phyloP scores from a whole-genome alignment of 2,329 filamentous ascomycete species.

The Penicillium sp. region DNA sequence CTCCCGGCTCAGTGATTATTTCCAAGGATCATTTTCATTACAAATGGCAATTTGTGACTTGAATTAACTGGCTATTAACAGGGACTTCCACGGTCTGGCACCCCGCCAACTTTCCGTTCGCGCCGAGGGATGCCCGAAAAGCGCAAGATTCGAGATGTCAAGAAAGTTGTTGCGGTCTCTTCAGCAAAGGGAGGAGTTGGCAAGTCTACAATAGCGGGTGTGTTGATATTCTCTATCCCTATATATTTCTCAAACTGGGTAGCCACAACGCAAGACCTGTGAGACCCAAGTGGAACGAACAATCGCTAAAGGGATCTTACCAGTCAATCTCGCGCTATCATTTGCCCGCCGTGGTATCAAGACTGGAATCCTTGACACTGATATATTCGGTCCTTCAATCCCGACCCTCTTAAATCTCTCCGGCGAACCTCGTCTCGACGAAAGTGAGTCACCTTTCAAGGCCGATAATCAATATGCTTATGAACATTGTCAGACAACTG shows the following conservation, averaged over 20 bases:
- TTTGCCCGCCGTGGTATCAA: constrained; percentile 79
- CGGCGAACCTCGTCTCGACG: constrained; percentile 72
- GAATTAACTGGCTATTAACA: constrained; percentile 37
- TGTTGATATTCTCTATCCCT: constrained; percentile 16
- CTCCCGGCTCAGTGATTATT: neutral
- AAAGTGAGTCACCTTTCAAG: constrained; percentile 55
- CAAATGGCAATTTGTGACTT: neutral
- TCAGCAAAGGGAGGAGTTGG: constrained; percentile 98
- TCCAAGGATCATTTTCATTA: neutral
- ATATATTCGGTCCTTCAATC: constrained; percentile 95
- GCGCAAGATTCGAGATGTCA: constrained; percentile 76
- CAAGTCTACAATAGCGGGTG: constrained; percentile 88
- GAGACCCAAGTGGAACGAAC: neutral
- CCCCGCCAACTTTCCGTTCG: constrained; percentile 64
- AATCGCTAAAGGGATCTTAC: neutral
- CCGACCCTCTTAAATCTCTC: constrained; percentile 83
- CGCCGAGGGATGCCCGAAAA: constrained; percentile 79
- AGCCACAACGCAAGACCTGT: neutral
- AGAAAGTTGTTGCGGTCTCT: constrained; percentile 92
- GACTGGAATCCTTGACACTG: constrained; percentile 86
- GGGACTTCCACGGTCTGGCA: constrained; percentile 80
- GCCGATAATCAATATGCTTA: constrained; percentile 1
- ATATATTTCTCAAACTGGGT: neutral
- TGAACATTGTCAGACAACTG: constrained; percentile 44
- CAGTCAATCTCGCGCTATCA: constrained; percentile 76